Evolutionary conservation across 176 grass and related monocot species (phyloP).

Genomic region (Triticum turgidum): DNA sequence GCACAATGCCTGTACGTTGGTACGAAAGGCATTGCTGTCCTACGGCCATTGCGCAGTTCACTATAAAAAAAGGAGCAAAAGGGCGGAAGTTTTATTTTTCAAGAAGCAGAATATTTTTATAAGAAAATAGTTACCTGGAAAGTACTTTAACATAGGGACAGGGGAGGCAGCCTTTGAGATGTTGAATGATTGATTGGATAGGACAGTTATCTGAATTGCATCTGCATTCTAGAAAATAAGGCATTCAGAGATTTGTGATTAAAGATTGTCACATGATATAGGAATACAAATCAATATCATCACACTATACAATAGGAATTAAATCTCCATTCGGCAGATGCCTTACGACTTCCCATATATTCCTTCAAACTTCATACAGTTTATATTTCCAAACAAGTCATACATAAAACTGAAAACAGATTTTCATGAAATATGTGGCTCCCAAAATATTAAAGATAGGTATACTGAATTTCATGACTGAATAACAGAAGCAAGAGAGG

Average conservation of each 20-base stretch:
- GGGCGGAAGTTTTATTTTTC: neutral
- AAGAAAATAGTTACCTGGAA: slow-evolving; percentile 62
- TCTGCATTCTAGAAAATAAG: slow-evolving; percentile 81
- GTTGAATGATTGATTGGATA: slow-evolving; percentile 66
- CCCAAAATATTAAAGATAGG: neutral
- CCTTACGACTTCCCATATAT: neutral
- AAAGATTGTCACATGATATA: slow-evolving; percentile 5
- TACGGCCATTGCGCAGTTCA: neutral
- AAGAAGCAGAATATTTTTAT: neutral
- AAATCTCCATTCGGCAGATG: neutral
- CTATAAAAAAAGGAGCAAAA: neutral
- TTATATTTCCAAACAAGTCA: slow-evolving; percentile 9
- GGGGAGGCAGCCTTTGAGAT: slow-evolving; percentile 43
- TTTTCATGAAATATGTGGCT: neutral
- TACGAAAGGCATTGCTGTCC: neutral
- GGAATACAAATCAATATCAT: neutral
- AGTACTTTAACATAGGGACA: slow-evolving; percentile 64
- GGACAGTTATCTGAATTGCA: slow-evolving; percentile 63
- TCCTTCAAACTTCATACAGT: neutral
- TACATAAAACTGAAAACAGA: neutral
- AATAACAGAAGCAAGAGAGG: slow-evolving; percentile 15
- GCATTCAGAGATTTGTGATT: slow-evolving; percentile 29
- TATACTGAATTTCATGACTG: slow-evolving; percentile 1
- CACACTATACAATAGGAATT: neutral
- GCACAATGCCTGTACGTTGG: neutral